Conservation (phyloP, 352 stramenopile genomes). For the Phytophthora pseudosyringae region DNA sequence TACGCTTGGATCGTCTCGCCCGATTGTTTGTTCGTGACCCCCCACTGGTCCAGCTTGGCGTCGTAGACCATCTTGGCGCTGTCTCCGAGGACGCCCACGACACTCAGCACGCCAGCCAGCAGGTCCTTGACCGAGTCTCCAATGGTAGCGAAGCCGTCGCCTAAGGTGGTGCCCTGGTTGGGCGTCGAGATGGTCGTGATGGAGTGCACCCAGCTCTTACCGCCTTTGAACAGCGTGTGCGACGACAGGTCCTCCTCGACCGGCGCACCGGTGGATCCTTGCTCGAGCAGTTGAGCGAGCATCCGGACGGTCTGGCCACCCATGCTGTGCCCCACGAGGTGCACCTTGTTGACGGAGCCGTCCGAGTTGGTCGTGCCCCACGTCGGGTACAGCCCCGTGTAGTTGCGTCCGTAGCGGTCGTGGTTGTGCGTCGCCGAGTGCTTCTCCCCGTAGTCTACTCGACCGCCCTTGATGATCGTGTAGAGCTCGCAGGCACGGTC, state of each 20-base stretch:
- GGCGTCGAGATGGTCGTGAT: conserved; percentile 69
- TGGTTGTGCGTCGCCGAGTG: conserved; percentile 53
- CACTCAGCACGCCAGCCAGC: conserved; percentile 32
- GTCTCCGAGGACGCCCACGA: conserved; percentile 37
- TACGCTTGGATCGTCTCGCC: conserved; percentile 43
- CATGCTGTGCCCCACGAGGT: conserved; percentile 84
- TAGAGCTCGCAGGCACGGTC: conserved; percentile 73
- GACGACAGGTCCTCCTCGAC: conserved; percentile 36
- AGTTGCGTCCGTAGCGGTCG: conserved; percentile 48
- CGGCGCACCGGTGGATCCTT: conserved; percentile 53
- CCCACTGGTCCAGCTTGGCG: conserved; percentile 60
- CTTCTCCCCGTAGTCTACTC: conserved; percentile 59
- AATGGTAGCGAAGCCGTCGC: conserved; percentile 49
- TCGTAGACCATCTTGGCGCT: conserved; percentile 46
- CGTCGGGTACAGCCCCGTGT: conserved; percentile 58
- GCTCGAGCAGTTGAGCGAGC: conserved; percentile 61
- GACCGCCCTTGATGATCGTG: conserved; percentile 64
- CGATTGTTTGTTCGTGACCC: conserved; percentile 33
- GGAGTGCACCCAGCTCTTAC: conserved; percentile 72
- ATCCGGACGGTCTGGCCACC: conserved; percentile 81
- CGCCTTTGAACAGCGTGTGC: conserved; percentile 56
- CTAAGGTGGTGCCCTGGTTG: conserved; percentile 67
- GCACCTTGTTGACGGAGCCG: conserved; percentile 66
- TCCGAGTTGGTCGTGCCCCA: conserved; percentile 58
- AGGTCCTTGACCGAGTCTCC: conserved; percentile 45